Base-by-base conservation (phyloP, 768 basidiomycete genomes). In the Boletus barrowsii region DNA sequence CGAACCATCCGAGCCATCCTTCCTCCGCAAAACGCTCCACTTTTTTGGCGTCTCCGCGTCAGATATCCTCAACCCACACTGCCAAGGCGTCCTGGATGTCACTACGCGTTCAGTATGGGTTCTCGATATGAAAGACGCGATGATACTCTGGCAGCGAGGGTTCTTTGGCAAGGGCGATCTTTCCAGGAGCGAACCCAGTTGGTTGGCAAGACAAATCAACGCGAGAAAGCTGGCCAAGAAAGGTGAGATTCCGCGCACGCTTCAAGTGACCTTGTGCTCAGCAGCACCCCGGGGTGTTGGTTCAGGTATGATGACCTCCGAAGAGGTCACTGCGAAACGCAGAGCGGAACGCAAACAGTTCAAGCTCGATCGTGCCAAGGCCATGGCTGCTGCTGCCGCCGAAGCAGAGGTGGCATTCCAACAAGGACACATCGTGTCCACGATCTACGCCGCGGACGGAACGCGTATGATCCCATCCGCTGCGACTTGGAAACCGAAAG, bases 111-210 rank as follows among this genome's bases (percentile, higher is more conserved):
- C 90, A 0, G 89, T 98, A 10, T 97, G 93, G 93, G 79, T 98
- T 3, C 74, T 80, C 0, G 79, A 85, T 53, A 70, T 75, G 26
- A 77, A 71, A 22, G 83, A 93, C 66, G 83, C 84, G 42, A 76
- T 76, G 58, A 72, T 86, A 5, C 77, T 98, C 36, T 99, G 97
- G 90, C 76, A 82, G 43, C 74, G 89, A 55, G 97, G 97, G 0
- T 98, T 98, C 74, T 99, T 98, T 69, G 97, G 97, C 22, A 99
- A 99, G 70, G 97, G 97, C 1, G 89, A 90, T 66, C 75, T 99
- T 49, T 95, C 92, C 39, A 73, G 97, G 54, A 97, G 94, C 70
- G 97, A 99, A 69, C 95, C 96, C 9, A 92, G 84, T 51, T 99
- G 97, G 97, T 75, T 86, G 55, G 81, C 86, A 18, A 76, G 97